Evolutionary conservation across 768 basidiomycete genomes (phyloP), one percentile per base, ranked within the genome.

Genomic region (Podaxis rugospora): DNA sequence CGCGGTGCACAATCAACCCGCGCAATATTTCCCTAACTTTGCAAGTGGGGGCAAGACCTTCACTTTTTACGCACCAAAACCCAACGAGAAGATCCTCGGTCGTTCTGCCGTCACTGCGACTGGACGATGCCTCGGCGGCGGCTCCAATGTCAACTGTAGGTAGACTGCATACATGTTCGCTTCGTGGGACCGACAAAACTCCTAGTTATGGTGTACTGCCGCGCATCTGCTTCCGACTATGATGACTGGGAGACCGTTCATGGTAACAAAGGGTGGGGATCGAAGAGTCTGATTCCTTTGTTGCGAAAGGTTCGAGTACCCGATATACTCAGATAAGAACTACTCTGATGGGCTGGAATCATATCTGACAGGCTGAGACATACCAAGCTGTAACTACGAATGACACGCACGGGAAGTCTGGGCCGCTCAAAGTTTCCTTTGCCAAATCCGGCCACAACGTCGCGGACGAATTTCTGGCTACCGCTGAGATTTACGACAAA

Each of bases 201-300:
- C 14, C 18, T 49, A 81, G 80, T 80, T 62, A 76, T 77, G 67
- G 76, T 83, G 76, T 88, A 87, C 63, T 81, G 78, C 0, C 80
- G 87, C 25, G 80, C 84, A 13, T 70, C 82, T 6, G 81, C 83
- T 1, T 87, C 85, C 0, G 88, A 89, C 66, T 87, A 83, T 51
- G 84, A 89, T 63, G 83, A 83, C 53, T 88, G 87, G 87, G 80
- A 81, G 66, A 71, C 61, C 0, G 67, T 74, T 1, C 69, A 81
- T 25, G 75, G 75, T 3, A 87, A 88, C 66, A 70, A 78, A 1
- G 87, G 86, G 1, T 89, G 88, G 88, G 76, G 84, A 4, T 82
- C 83, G 0, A 72, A 76, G 51, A 74, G 83, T 27, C 66, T 89
- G 4, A 79, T 88, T 32, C 86, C 87, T 0, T 71, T 87, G 13